Base-by-base conservation (phyloP, 208 protist genomes). In the Porcisia hertigi region DNA sequence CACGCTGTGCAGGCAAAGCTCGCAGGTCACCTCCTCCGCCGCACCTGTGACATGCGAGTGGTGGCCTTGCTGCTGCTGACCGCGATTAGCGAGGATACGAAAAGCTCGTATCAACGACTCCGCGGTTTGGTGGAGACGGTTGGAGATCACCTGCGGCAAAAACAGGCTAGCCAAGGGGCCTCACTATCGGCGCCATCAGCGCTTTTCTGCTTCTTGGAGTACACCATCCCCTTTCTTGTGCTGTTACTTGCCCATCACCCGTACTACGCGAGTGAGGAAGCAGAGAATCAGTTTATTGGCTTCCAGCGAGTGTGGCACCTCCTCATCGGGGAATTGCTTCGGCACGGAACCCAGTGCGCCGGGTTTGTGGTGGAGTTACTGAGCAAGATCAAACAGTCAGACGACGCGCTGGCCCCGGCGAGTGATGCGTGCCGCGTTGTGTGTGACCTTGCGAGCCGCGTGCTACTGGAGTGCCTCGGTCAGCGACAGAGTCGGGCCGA, bases 271-370 rank as follows among this genome's bases (percentile, higher is more conserved):
- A 84, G 67, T 30, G 88, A 93, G 70, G 45, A 39, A n/a, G 39
- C 57, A 16, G 83, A 81, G 47, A 84, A 34, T 20, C 80, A 81
- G 30, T 95, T 94, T 76, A 57, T 88, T 55, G 73, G 77, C 52
- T 94, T 91, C 75, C 93, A 97, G 81, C 86, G 93, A 1, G 90
- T 95, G 18, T 94, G 86, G 84, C 88, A 94, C 71, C 77, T 96
- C 25, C 75, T 96, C 23, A 87, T 97, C 57, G 92, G 93, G 1
- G 92, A 96, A 75, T 76, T 96, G 14, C 90, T 94, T 65, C 92
- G 88, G 30, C 81, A 88, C 60, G 83, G 83, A 30, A 90, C 84
- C 45, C 88, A 93, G 71, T 92, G 90, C 70, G 87, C 80, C 0
- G 81, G 84, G 45, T 94, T 97, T 75, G 76, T 96, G 25, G 72